Evolutionary conservation across 768 basidiomycete species (phyloP).

Genomic region (Amanita brunnescens): DNA sequence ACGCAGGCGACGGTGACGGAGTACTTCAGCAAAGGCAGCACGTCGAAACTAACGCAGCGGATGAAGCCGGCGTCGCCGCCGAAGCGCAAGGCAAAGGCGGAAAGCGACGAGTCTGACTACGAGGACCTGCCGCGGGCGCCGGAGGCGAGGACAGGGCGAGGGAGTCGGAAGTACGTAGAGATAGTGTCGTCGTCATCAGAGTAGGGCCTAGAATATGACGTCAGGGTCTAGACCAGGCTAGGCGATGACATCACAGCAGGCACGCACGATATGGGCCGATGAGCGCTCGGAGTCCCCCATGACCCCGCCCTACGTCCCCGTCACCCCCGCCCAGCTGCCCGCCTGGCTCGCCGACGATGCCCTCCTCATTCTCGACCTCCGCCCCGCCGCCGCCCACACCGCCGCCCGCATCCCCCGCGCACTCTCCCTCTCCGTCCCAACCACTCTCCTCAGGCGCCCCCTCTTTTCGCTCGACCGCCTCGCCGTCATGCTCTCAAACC

Average conservation of each 20-base stretch:
- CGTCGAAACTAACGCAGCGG: conserved; percentile 47
- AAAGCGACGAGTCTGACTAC: conserved; percentile 34
- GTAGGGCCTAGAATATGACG: conserved; percentile 20
- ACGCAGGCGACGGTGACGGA: conserved; percentile 41
- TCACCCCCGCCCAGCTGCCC: conserved; percentile 20
- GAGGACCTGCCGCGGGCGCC: conserved; percentile 32
- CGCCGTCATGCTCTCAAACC: conserved; percentile 68
- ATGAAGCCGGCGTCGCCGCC: conserved; percentile 51
- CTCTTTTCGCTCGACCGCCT: conserved; percentile 75
- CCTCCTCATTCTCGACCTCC: conserved; percentile 77
- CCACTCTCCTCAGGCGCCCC: conserved; percentile 88
- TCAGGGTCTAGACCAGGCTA: conserved; percentile 11
- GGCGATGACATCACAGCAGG: conserved; percentile 2
- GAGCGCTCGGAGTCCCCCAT: not conserved
- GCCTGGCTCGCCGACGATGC: conserved; percentile 25
- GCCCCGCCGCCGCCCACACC: conserved; percentile 69
- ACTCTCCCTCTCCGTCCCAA: conserved; percentile 85
- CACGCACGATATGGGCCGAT: not conserved
- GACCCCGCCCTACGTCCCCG: conserved; percentile 16
- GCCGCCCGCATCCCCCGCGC: conserved; percentile 58
- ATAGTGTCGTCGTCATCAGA: conserved; percentile 32
- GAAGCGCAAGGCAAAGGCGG: conserved; percentile 33
- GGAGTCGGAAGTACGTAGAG: conserved; percentile 57
- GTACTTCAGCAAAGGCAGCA: conserved; percentile 46
- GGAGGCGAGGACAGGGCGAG: conserved; percentile 32